Conservation (phyloP, 2,329 filamentous ascomycete genomes). For the Pseudogymnoascus sp. region DNA sequence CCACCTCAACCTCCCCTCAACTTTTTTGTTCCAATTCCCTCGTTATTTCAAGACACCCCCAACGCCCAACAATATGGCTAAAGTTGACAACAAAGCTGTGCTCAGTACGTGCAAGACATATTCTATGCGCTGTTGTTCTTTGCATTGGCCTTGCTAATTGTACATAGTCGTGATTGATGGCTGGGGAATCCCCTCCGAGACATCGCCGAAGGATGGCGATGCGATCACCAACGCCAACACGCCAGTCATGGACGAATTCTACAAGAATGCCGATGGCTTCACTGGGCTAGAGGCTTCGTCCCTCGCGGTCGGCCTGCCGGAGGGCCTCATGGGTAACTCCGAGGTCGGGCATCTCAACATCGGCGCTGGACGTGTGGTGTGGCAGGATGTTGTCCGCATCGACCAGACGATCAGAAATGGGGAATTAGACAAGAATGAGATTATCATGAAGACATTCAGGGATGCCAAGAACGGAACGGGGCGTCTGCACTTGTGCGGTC, state of each 20-base stretch:
- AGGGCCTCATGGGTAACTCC: constrained; percentile 97
- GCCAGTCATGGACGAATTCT: constrained; percentile 89
- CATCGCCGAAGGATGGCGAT: constrained; percentile 81
- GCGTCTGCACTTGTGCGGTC: constrained; percentile 80
- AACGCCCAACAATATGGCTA: constrained; percentile 43
- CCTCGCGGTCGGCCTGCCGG: constrained; percentile 86
- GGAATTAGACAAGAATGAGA: constrained; percentile 29
- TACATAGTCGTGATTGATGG: constrained; percentile 92
- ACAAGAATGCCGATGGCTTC: constrained; percentile 72
- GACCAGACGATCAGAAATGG: constrained; percentile 68
- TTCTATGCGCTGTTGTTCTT: constrained; percentile 48
- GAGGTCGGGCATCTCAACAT: constrained; percentile 99
- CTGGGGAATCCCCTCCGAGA: constrained; percentile 79
- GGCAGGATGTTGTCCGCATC: constrained; percentile 97
- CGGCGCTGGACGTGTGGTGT: constrained; percentile 91
- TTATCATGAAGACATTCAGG: constrained; percentile 53
- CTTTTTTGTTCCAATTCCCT: neutral
- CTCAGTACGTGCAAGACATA: constrained; percentile 50
- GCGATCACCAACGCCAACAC: constrained; percentile 91
- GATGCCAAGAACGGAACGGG: constrained; percentile 81
- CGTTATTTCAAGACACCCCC: neutral
- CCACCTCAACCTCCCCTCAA: neutral
- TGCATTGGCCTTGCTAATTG: constrained; percentile 51
- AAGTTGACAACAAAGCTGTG: constrained; percentile 61
- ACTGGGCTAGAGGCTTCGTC: constrained; percentile 93